phyloP scores from a whole-genome alignment of 495 filamentous ascomycete species.

The Penicillium tannophilum region DNA sequence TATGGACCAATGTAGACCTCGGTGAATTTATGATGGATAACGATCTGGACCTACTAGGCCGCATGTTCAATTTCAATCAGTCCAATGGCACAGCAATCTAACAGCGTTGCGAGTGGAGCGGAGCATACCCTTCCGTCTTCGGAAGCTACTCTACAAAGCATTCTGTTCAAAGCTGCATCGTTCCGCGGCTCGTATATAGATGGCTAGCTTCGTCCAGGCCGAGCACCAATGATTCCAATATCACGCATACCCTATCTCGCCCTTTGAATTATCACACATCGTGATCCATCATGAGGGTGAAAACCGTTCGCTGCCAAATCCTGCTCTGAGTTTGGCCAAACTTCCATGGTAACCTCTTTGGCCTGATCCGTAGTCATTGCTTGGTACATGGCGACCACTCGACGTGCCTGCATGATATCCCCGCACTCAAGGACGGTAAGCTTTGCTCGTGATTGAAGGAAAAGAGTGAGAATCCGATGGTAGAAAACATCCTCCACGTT shows the following conservation, averaged over 20 bases:
- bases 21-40: conserved; percentile 42
- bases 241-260: not conserved
- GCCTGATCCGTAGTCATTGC: conserved; percentile 8
- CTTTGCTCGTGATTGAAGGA: conserved; percentile 23
- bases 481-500: conserved; percentile 46
- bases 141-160: not conserved
- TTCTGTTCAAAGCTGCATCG: not conserved
- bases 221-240: too few relatives aligned
- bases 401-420: conserved; percentile 34
- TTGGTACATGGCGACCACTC: conserved; percentile 30
- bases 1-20: conserved; percentile 24
- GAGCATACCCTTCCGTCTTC: not conserved
- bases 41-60: conserved; percentile 26
- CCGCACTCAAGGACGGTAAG: conserved; percentile 45
- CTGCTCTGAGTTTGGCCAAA: conserved; percentile 24
- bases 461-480: conserved; percentile 30
- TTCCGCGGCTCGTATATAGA: not conserved
- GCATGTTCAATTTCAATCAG: conserved; percentile 16
- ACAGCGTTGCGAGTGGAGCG: not conserved
- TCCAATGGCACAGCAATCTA: not conserved
- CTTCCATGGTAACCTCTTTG: conserved; percentile 9
- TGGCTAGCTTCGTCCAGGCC: not conserved
- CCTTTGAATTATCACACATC: conserved; percentile 28
- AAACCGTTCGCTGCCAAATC: conserved; percentile 26
- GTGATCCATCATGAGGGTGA: conserved; percentile 25